Evolutionary conservation across 768 basidiomycete genomes (phyloP), one percentile per base, ranked within the genome.

Genomic region (Solioccasus polychromus): DNA sequence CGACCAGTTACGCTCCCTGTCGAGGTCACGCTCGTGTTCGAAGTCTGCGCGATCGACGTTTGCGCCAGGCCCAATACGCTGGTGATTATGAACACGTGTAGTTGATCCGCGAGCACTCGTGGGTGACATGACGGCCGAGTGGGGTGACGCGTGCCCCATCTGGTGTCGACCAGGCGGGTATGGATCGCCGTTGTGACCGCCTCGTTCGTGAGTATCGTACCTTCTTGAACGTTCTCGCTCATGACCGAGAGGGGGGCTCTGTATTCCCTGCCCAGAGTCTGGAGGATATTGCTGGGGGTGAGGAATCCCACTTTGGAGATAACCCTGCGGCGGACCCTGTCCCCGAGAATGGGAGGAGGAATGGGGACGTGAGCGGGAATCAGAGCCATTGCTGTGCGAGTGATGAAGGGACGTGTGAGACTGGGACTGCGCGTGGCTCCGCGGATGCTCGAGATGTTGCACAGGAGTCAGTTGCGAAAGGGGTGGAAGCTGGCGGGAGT

Each of bases 1-100:
- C 37, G 61, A 43, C 64, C 64, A 66, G 31, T 53, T 52, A 28
- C 55, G 63, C 45, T 76, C 77, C 58, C 76, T 69, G 24, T 80
- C 77, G 19, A 79, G 73, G 17, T 74, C 75, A 46, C 76, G 68
- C 47, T 67, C 65, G 31, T 49, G 55, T 37, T 67, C 65, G 35
- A 55, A 51, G 30, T 68, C 69, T 29, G 64, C 60, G 52, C 65
- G 60, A 57, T 74, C 76, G 37, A 83, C 71, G 53, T 74, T 79
- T 20, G 79, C 71, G 3, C 73, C 82, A 31, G 83, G 82, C 7
- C 82, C 83, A 55, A 82, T 58, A 44, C 82, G 80, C 62, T 85
- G 84, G 64, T 86, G 84, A 48, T 72, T 72, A 61, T 86, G 86
- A 37, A 74, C 62, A 55, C 76, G 75, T 49, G 66, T 50, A 43